phyloP scores from a whole-genome alignment of 371 early-diverging fungal genomes.

The Mucor piriformis region DNA sequence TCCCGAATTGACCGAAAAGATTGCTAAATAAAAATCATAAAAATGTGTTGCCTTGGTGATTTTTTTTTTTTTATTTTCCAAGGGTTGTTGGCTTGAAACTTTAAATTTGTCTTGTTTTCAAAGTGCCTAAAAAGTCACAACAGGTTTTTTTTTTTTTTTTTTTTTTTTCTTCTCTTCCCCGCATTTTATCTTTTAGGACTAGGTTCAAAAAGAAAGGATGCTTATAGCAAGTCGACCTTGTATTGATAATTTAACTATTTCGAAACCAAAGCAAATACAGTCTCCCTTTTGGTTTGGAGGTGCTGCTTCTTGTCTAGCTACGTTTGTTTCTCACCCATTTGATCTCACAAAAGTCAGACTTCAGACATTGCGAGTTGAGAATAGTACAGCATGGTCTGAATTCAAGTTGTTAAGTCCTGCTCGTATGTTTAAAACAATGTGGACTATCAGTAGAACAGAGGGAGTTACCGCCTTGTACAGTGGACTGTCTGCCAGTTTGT shows the following conservation, averaged over 20 bases:
- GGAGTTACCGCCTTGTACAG: constrained; percentile 57
- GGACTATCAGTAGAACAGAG: constrained; percentile 45
- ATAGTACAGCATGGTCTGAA: constrained; percentile 28
- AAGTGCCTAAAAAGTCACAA: background rate
- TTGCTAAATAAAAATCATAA: constrained; percentile 17
- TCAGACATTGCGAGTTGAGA: constrained; percentile 56
- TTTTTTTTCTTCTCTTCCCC: background rate
- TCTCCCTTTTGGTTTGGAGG: constrained; percentile 66
- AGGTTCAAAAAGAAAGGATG: too few relatives aligned
- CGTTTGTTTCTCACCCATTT: constrained; percentile 73
- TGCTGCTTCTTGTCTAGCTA: constrained; percentile 65
- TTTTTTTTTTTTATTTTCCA: too few relatives aligned
- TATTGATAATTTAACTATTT: background rate
- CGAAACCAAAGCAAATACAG: constrained; percentile 19
- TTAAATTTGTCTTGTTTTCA: background rate
- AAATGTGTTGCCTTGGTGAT: background rate
- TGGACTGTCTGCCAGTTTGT: constrained; percentile 66
- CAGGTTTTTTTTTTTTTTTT: constrained; percentile 1
- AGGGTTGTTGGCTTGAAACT: too few relatives aligned
- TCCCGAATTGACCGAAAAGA: constrained; percentile 92
- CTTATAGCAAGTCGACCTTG: background rate
- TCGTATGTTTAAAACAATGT: constrained; percentile 49
- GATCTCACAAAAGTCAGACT: constrained; percentile 78
- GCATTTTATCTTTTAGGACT: too few relatives aligned
- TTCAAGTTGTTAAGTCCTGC: constrained; percentile 32